Percentiles rank a stretch among this genome's conserved stretches.
These are phyloP conservation scores for Pulveroboletus ravenelii DNA, from an alignment of 768 basidiomycete species.

Conservation along the genomic window DNA sequence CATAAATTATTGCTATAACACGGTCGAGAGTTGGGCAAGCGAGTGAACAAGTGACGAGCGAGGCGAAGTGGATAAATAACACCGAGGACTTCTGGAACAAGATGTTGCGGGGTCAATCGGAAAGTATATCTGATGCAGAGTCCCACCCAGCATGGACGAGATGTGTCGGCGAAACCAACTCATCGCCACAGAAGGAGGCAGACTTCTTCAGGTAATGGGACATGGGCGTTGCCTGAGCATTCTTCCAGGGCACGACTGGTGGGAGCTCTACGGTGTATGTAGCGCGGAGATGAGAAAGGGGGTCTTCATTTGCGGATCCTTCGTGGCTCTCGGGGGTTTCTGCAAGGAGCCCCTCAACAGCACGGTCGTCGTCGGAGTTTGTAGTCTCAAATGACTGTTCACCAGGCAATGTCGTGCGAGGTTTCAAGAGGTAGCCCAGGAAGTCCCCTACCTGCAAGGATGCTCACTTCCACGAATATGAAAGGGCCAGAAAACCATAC, in stretches of 20 bases:
- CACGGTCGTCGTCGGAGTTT: conserved; percentile 36
- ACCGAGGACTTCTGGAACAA: conserved; percentile 5
- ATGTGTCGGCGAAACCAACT: conserved; percentile 42
- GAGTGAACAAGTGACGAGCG: conserved; percentile 14
- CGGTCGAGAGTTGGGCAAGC: conserved; percentile 13
- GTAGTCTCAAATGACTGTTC: conserved; percentile 31
- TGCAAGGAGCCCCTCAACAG: conserved; percentile 30
- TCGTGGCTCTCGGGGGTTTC: conserved; percentile 30
- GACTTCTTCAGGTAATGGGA: conserved; percentile 37
- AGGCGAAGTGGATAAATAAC: conserved; percentile 22
- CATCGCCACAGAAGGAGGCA: conserved; percentile 36
- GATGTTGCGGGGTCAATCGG: conserved; percentile 25
- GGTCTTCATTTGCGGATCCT: conserved; percentile 29
- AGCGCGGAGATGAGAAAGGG: conserved; percentile 34
- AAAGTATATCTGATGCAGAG: conserved; percentile 41
- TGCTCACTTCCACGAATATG: conserved; percentile 28
- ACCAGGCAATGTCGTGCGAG: conserved; percentile 24
- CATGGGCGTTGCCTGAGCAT: conserved; percentile 31
- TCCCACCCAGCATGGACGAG: conserved; percentile 58
- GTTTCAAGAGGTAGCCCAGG: conserved; percentile 23
- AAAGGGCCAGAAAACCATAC: conserved; percentile 26
- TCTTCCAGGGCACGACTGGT: conserved; percentile 32
- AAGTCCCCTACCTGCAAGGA: conserved; percentile 28
- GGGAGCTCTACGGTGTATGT: conserved; percentile 33
- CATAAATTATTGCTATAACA: conserved; percentile 28